Percentiles rank a stretch among this genome's conserved stretches.
Evolutionary conservation across 2,329 filamentous ascomycete genomes (phyloP).

Genomic region (Dactylellina parvicollis): DNA sequence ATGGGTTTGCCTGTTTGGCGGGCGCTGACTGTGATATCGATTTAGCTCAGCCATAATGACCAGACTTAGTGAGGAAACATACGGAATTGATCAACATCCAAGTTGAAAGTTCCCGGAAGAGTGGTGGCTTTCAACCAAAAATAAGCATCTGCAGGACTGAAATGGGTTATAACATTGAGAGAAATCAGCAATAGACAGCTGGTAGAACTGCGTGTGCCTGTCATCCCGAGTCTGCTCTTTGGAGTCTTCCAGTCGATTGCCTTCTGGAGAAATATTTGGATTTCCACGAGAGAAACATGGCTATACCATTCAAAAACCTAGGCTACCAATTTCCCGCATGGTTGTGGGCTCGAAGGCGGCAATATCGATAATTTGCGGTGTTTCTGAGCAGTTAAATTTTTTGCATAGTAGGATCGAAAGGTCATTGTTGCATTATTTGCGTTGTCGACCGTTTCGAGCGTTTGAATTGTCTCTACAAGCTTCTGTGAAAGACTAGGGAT

Average conservation of each 20-base stretch:
- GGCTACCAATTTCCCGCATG: background rate
- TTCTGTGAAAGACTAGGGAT: too few relatives aligned
- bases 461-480: background rate
- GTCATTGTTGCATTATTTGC: slow-evolving; percentile 41
- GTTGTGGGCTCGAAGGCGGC: background rate
- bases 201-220: background rate
- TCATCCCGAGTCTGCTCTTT: slow-evolving; percentile 1
- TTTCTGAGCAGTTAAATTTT: slow-evolving; percentile 27
- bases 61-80: background rate
- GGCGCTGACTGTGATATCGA: slow-evolving; percentile 2
- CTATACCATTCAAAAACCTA: background rate
- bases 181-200: background rate
- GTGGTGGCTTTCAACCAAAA: slow-evolving; percentile 40
- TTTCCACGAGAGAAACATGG: background rate
- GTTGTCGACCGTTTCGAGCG: slow-evolving; percentile 12
- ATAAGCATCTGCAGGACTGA: slow-evolving; percentile 6
- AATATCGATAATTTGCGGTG: slow-evolving; percentile 36
- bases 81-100: slow-evolving; percentile 41
- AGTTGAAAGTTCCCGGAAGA: slow-evolving; percentile 8
- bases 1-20: slow-evolving; percentile 1
- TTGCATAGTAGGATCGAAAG: background rate
- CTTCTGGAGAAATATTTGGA: background rate
- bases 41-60: background rate
- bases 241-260: background rate
- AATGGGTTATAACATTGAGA: background rate